A percentile compares a stretch with the other conserved stretches of the same genome.
These are phyloP conservation scores for Castanospermum australe DNA, from an alignment of 306 rosid species.

Conservation along the genomic window DNA sequence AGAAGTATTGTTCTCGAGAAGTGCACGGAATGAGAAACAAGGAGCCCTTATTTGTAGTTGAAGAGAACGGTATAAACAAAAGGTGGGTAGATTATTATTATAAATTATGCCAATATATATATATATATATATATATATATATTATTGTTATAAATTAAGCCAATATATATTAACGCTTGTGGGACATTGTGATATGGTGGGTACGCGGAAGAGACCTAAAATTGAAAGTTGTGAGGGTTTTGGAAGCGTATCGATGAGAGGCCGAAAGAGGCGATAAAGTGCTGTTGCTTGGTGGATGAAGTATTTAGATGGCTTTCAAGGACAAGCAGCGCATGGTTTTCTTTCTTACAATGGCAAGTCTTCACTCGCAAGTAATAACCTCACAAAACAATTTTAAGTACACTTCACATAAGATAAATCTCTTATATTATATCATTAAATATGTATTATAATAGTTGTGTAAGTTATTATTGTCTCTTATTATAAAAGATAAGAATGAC, in stretches of 20 bases:
- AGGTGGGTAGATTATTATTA: not conserved
- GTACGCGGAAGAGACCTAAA: constrained; percentile 20
- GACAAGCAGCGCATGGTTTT: not conserved
- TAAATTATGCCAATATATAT: not conserved
- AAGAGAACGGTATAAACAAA: not conserved
- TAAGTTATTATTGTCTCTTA: too few species aligned
- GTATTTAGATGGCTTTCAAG: not conserved
- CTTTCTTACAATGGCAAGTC: not conserved
- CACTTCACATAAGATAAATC: too few species aligned
- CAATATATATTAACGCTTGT: not conserved
- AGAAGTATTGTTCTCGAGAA: not conserved
- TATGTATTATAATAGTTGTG: too few species aligned
- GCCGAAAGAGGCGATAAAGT: not conserved
- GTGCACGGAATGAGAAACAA: constrained; percentile 27
- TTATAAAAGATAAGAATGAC: too few species aligned
- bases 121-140: not conserved
- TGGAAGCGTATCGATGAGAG: constrained; percentile 26
- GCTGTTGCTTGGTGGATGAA: not conserved
- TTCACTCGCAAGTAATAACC: not conserved
- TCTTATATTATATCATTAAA: too few species aligned
- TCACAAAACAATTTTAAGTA: not conserved
- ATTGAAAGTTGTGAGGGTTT: not conserved
- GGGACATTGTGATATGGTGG: not conserved
- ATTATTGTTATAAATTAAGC: not conserved
- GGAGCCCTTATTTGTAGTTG: constrained; percentile 53